These are phyloP conservation scores for Torrubiella hemipterigena DNA, from an alignment of 2,329 filamentous ascomycete species.

Conservation along the genomic window DNA sequence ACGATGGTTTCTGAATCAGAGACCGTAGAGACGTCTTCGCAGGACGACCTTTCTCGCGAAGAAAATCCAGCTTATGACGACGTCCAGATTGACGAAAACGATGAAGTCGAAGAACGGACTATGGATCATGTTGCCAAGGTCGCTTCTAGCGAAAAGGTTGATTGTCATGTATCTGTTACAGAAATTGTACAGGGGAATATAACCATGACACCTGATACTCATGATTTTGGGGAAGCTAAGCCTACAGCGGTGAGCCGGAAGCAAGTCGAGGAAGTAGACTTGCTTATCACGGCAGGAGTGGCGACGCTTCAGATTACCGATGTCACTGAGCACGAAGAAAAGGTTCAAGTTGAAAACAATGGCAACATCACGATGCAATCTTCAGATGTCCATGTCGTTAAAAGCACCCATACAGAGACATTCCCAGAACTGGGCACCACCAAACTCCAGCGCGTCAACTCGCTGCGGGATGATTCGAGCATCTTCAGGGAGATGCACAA, in stretches of 20 bases:
- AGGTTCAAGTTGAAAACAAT: not conserved
- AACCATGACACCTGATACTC: too few species aligned
- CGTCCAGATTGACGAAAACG: not conserved
- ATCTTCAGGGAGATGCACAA: not conserved
- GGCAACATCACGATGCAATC: not conserved
- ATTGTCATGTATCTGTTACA: too few species aligned
- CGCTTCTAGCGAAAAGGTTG: too few species aligned
- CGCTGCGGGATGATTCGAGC: not conserved
- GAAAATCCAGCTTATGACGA: not conserved
- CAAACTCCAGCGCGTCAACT: not conserved
- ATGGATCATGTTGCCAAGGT: too few species aligned
- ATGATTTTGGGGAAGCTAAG: not conserved
- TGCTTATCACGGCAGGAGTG: too few species aligned
- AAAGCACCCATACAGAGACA: not conserved
- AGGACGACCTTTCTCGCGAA: not conserved
- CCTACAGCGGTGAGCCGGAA: not conserved
- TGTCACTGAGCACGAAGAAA: not conserved
- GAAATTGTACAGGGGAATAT: too few species aligned
- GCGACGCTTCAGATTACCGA: not conserved
- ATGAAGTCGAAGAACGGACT: too few species aligned
- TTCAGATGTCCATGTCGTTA: not conserved
- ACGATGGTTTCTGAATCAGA: not conserved
- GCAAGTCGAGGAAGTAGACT: not conserved
- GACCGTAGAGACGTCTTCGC: not conserved
- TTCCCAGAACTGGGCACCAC: not conserved